Conservation (phyloP, 1,284 basidiomycete species). For the Austropuccinia psidii region DNA sequence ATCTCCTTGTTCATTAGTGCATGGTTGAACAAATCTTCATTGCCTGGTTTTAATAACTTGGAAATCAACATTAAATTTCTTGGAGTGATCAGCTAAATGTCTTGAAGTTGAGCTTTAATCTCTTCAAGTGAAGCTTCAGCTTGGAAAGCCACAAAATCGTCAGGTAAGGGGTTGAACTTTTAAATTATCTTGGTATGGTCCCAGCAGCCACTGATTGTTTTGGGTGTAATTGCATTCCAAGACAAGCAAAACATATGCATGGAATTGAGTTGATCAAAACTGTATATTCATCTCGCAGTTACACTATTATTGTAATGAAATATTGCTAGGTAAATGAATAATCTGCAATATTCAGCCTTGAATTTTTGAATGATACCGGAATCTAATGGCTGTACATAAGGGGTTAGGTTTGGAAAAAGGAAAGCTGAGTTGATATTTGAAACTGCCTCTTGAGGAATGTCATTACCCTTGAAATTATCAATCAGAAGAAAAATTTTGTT, state of each 20-base stretch:
- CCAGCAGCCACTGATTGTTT: slow-evolving; percentile 11
- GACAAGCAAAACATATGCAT: too few relatives aligned
- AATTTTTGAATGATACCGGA: slow-evolving; percentile 10
- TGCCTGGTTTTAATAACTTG: too few relatives aligned
- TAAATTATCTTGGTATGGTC: too few relatives aligned
- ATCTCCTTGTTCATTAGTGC: too few relatives aligned
- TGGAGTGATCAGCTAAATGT: too few relatives aligned
- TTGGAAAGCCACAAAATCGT: too few relatives aligned
- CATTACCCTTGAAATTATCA: slow-evolving; percentile 26
- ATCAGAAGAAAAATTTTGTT: neutral
- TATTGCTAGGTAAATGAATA: neutral
- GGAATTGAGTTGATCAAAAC: neutral
- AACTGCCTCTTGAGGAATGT: neutral
- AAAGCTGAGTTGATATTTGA: slow-evolving; percentile 11
- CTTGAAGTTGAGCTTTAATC: too few relatives aligned
- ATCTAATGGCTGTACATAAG: slow-evolving; percentile 19
- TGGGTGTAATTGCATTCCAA: too few relatives aligned
- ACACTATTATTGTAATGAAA: neutral
- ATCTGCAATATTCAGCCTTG: slow-evolving; percentile 3
- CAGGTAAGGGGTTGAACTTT: neutral
- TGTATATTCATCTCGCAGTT: neutral
- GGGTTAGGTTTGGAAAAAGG: slow-evolving; percentile 6
- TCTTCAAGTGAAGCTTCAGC: too few relatives aligned
- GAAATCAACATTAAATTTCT: too few relatives aligned
- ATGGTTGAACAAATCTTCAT: too few relatives aligned